phyloP scores from a whole-genome alignment of 73 alveolate species.

The Uronychia binucleata region DNA sequence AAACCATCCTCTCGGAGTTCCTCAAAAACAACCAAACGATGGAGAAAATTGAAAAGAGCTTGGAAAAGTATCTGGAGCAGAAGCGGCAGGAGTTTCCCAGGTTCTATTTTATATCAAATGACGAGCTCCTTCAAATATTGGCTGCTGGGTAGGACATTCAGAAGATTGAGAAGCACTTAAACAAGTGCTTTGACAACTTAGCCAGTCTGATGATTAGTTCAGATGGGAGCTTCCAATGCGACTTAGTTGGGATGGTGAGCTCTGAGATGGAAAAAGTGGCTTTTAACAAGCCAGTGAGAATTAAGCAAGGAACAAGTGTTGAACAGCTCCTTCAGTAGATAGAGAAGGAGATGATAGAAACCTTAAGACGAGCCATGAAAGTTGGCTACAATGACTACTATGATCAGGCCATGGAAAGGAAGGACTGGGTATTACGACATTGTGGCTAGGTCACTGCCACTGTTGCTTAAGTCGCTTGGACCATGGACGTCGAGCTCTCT shows the following conservation, averaged over 20 bases:
- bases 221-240: constrained; percentile 79
- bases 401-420: constrained; percentile 35
- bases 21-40: constrained; percentile 41
- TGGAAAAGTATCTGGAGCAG: constrained; percentile 88
- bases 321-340: constrained; percentile 24
- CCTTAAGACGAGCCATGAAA: constrained; percentile 55
- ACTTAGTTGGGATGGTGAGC: constrained; percentile 89
- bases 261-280: constrained; percentile 94
- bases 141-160: constrained; percentile 83
- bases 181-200: constrained; percentile 92
- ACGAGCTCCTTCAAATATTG: constrained; percentile 90
- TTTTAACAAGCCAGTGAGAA: constrained; percentile 43
- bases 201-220: constrained; percentile 74
- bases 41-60: constrained; percentile 88
- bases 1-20: constrained; percentile 74
- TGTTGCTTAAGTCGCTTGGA: constrained; percentile 38
- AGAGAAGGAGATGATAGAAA: constrained; percentile 64
- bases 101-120: constrained; percentile 94
- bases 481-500: constrained; percentile 32
- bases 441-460: constrained; percentile 40
- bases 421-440: constrained; percentile 48
- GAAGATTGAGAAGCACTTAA: constrained; percentile 75
- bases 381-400: constrained; percentile 59
- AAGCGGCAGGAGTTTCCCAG: constrained; percentile 92
- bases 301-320: constrained; percentile 40